Base-by-base conservation (phyloP, 2,329 filamentous ascomycete genomes). In the Apiospora malaysiana region DNA sequence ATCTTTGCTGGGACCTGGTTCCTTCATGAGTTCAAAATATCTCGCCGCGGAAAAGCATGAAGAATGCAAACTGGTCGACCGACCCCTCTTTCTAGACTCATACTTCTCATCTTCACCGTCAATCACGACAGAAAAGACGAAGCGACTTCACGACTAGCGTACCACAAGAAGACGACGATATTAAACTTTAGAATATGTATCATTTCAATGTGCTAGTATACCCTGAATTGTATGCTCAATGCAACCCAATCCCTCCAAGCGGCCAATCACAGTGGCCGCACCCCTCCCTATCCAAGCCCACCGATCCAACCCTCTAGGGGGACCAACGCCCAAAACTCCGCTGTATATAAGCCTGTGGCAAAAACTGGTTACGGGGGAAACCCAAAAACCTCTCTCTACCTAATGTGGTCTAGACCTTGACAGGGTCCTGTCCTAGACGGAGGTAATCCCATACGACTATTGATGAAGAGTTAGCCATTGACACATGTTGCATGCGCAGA, bases 391-490 rank as follows among this genome's bases (percentile, higher is more conserved):
- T 16, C 27, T 45, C 10, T 45, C 42, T 45, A 21, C 66, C 43
- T 37, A 23, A 67, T 37, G 40, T 51, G 32, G 32, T 40, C 9
- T 63, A 63, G 32, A 63, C 56, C 56, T 75, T 78, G 10, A 74
- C 74, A 56, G 75, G 74, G n/a, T 68, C 74, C 2, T 77, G 75
- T 2, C 76, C 74, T 8, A 80, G 75, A 63, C 76, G 77, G 47
- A 80, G 76, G 67, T 79, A 75, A 68, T 78, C 77, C 78, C 78
- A 80, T 45, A 76, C 75, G 68, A 80, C 78, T 80, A 18, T 21
- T 56, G 8, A 14, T 10, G 40, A 25, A 25, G 5, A 12, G 65
- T 67, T 43, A 45, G 43, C n/a, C n/a, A 18, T 18, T 66, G 37
- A 23, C 10, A 4, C 4, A 66, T 25, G 12, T 18, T 16, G 12